Percentiles rank a stretch among this genome's conserved stretches.
These are phyloP conservation scores for Yamadazyma ubonensis DNA, from an alignment of 805 yeast species.

Conservation along the genomic window DNA sequence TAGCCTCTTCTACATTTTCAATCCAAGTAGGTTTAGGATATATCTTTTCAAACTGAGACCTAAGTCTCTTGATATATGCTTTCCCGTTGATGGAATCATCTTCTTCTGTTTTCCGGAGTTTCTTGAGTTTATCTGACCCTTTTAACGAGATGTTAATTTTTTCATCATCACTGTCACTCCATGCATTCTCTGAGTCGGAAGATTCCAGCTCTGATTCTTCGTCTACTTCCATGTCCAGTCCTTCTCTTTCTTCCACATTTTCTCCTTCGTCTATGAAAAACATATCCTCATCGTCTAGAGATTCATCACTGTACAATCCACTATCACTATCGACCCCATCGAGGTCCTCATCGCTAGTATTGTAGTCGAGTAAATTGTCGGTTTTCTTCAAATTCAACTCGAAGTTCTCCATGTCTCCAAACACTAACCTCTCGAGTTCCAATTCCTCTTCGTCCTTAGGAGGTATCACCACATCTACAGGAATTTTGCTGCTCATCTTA, in stretches of 20 bases:
- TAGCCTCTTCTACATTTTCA: slow-evolving; percentile 23
- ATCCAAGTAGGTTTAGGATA: slow-evolving; percentile 91
- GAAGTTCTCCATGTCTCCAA: slow-evolving; percentile 83
- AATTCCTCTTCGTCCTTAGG: slow-evolving; percentile 86
- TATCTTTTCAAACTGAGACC: slow-evolving; percentile 68
- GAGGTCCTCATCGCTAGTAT: slow-evolving; percentile 37
- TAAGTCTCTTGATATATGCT: slow-evolving; percentile 60
- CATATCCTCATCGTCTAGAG: slow-evolving; percentile 37
- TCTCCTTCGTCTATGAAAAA: slow-evolving; percentile 45
- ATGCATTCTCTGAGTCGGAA: slow-evolving; percentile 37
- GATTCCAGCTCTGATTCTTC: slow-evolving; percentile 10
- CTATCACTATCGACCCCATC: slow-evolving; percentile 25
- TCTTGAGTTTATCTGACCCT: slow-evolving; percentile 59
- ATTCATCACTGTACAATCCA: slow-evolving; percentile 20
- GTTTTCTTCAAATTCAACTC: slow-evolving; percentile 59
- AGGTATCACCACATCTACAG: slow-evolving; percentile 37
- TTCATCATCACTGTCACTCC: slow-evolving; percentile 95
- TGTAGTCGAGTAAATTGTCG: slow-evolving; percentile 54
- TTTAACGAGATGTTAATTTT: slow-evolving; percentile 58
- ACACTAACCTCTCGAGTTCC: slow-evolving; percentile 75
- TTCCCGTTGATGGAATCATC: slow-evolving; percentile 58
- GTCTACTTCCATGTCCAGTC: slow-evolving; percentile 19
- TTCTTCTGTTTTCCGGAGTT: slow-evolving; percentile 60
- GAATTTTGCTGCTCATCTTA: slow-evolving; percentile 12
- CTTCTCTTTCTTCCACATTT: slow-evolving; percentile 26